Conservation (phyloP, 495 filamentous ascomycete species). For the Parathielavia appendiculata region DNA sequence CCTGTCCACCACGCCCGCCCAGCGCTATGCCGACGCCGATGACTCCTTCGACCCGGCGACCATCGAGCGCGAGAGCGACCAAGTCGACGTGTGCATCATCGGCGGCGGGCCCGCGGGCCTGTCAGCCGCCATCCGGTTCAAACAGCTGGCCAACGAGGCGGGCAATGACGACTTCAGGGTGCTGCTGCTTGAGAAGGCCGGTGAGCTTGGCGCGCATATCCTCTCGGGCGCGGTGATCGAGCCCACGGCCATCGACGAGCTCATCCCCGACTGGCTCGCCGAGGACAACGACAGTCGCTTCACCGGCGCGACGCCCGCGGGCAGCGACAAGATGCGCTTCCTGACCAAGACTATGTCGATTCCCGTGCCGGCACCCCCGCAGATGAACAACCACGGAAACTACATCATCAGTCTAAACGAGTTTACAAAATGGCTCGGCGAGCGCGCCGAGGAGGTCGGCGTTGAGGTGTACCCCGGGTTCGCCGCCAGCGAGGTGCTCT, state of each 20-base stretch:
- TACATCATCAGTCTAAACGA: constrained; percentile 95
- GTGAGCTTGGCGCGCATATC: constrained; percentile 91
- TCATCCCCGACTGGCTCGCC: constrained; percentile 88
- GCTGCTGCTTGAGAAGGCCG: constrained; percentile 88
- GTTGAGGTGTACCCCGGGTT: constrained; percentile 98
- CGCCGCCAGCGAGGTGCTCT: constrained; percentile 88
- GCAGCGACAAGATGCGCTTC: constrained; percentile 85
- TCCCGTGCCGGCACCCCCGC: constrained; percentile 81
- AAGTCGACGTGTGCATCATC: constrained; percentile 95
- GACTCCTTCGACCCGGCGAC: constrained; percentile 66
- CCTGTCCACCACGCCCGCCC: constrained; percentile 40
- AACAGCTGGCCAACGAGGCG: constrained; percentile 92
- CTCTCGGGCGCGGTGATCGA: constrained; percentile 94
- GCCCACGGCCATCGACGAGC: constrained; percentile 80
- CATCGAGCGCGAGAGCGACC: constrained; percentile 79
- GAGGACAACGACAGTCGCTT: constrained; percentile 84
- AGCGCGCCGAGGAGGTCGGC: constrained; percentile 92
- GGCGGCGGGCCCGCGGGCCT: constrained; percentile 92
- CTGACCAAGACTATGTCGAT: constrained; percentile 76
- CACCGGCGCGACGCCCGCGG: constrained; percentile 74
- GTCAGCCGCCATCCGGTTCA: constrained; percentile 86
- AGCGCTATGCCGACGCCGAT: constrained; percentile 47
- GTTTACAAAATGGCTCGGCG: constrained; percentile 89
- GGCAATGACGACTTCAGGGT: constrained; percentile 95
- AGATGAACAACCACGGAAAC: constrained; percentile 98